Conservation (phyloP, 2,329 filamentous ascomycete genomes). For the Cladophialophora chaetospira region DNA sequence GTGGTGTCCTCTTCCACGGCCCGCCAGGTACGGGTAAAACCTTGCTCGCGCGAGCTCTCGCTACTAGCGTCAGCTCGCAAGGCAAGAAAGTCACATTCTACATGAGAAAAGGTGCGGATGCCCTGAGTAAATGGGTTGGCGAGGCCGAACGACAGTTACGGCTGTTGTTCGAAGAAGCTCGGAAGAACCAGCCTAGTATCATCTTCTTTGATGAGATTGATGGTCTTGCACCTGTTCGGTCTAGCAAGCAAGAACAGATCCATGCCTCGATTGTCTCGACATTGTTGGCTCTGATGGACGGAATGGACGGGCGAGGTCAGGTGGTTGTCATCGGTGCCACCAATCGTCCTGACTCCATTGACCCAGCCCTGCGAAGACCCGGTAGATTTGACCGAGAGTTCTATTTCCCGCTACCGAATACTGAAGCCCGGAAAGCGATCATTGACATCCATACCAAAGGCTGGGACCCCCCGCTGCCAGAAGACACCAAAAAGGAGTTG, state of each 20-base stretch:
- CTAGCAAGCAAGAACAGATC: slow-evolving; percentile 98
- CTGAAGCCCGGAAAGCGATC: slow-evolving; percentile 78
- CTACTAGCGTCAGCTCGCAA: slow-evolving; percentile 84
- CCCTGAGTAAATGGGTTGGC: slow-evolving; percentile 97
- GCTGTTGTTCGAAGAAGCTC: slow-evolving; percentile 90
- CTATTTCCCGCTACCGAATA: slow-evolving; percentile 90
- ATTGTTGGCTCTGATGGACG: slow-evolving; percentile 91
- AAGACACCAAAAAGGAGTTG: slow-evolving; percentile 77
- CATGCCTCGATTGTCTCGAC: slow-evolving; percentile 97
- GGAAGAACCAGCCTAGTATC: slow-evolving; percentile 95
- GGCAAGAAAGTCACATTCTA: slow-evolving; percentile 97
- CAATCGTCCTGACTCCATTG: slow-evolving; percentile 93
- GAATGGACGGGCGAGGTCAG: slow-evolving; percentile 96
- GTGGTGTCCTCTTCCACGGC: slow-evolving; percentile 94
- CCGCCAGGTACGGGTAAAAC: slow-evolving; percentile 98
- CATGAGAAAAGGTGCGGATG: slow-evolving; percentile 98
- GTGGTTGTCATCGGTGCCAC: slow-evolving; percentile 99
- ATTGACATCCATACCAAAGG: slow-evolving; percentile 93
- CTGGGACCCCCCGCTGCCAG: slow-evolving; percentile 77
- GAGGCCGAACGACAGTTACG: slow-evolving; percentile 95
- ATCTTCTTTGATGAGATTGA: slow-evolving; percentile 99
- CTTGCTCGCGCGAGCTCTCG: slow-evolving; percentile 86
- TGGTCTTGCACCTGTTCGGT: slow-evolving; percentile 89
- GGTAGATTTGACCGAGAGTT: slow-evolving; percentile 97
- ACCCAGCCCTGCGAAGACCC: slow-evolving; percentile 89